Evolutionary conservation across 768 basidiomycete species (phyloP).

Genomic region (Agaricus bisporus): DNA sequence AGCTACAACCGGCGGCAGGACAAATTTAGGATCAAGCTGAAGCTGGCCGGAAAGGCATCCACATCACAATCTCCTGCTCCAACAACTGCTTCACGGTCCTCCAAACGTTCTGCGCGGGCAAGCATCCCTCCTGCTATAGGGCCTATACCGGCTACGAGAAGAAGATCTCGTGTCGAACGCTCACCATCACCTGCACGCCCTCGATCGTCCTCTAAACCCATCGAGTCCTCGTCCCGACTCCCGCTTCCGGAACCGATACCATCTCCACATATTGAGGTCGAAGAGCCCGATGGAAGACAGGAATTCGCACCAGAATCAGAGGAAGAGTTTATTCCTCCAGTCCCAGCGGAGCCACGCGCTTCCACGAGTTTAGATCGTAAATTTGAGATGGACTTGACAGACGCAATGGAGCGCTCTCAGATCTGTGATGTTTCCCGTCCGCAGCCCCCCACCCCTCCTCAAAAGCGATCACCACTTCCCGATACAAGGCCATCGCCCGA

Average conservation of each 20-base stretch:
- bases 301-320: neutral
- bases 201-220: neutral
- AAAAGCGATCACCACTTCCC: neutral
- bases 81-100: slow-evolving; percentile 2
- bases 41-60: neutral
- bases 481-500: neutral
- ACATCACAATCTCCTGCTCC: slow-evolving; percentile 4
- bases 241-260: neutral
- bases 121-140: neutral
- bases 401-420: neutral
- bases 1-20: slow-evolving; percentile 1
- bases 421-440: neutral
- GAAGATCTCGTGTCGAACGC: neutral
- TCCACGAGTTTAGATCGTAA: neutral
- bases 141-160: neutral
- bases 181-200: slow-evolving; percentile 1
- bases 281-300: neutral
- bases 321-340: neutral
- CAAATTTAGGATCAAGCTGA: slow-evolving; percentile 5
- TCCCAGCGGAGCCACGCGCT: neutral
- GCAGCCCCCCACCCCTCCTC: neutral
- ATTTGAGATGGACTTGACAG: neutral
- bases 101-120: neutral
- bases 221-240: neutral
- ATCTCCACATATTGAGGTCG: neutral